Conservation (phyloP, 1,284 basidiomycete species). For the Phlebopus sp. region DNA sequence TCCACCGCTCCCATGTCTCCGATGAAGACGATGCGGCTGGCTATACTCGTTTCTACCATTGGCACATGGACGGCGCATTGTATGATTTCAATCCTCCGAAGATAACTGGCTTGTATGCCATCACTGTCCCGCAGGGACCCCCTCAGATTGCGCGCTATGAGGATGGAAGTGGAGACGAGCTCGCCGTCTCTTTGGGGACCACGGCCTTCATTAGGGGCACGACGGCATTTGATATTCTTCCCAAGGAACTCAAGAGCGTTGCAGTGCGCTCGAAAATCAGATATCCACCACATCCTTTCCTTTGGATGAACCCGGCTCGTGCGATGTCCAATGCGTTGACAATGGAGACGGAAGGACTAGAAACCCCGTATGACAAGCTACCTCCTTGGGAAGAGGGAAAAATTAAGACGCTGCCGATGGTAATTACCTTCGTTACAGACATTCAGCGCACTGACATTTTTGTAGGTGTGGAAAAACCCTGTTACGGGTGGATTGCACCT, state of each 20-base stretch:
- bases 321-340: constrained; percentile 76
- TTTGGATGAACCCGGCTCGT: constrained; percentile 80
- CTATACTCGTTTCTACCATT: constrained; percentile 62
- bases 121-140: constrained; percentile 54
- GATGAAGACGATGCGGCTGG: constrained; percentile 57
- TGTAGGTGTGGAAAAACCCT: constrained; percentile 66
- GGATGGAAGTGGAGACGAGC: constrained; percentile 66
- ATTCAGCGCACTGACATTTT: neutral
- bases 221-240: constrained; percentile 66
- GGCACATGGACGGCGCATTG: constrained; percentile 74
- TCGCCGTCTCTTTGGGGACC: constrained; percentile 63
- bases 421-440: constrained; percentile 29
- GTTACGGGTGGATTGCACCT: constrained; percentile 59
- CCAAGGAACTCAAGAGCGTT: constrained; percentile 55
- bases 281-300: constrained; percentile 76
- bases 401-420: constrained; percentile 67
- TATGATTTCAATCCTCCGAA: constrained; percentile 65
- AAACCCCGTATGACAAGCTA: constrained; percentile 62
- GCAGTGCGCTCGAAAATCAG: constrained; percentile 40
- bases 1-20: constrained; percentile 59
- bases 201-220: constrained; percentile 62
- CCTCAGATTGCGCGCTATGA: constrained; percentile 63
- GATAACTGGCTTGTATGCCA: constrained; percentile 66
- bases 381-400: constrained; percentile 73
- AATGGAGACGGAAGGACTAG: constrained; percentile 72